These are phyloP conservation scores for Colletotrichum endophyticum DNA, from an alignment of 2,329 filamentous ascomycete genomes.

Conservation along the genomic window DNA sequence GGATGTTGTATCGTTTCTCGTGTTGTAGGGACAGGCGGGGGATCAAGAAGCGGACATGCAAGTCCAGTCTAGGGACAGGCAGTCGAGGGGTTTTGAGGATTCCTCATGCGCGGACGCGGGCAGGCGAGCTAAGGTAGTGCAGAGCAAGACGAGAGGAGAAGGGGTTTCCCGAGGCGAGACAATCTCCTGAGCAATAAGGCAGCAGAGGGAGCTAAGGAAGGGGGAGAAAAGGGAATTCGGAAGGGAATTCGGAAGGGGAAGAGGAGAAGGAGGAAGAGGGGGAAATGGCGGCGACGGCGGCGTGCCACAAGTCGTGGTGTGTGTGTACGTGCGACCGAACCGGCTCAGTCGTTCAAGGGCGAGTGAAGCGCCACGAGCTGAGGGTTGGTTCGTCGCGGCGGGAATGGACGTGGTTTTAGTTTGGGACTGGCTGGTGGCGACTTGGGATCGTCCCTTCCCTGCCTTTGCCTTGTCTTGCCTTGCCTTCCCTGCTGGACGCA, in stretches of 20 bases:
- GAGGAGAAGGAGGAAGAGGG: not conserved
- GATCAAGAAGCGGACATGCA: not conserved
- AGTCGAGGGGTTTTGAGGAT: conserved; percentile 17
- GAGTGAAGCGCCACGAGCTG: conserved; percentile 19
- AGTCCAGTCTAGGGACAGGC: conserved; percentile 14
- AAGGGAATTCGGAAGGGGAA: not conserved
- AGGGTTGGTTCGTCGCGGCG: conserved; percentile 6
- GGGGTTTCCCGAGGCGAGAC: not conserved
- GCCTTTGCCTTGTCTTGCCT: not conserved
- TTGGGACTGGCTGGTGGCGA: conserved; percentile 16
- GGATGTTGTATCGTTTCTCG: not conserved
- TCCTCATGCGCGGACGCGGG: conserved; percentile 6
- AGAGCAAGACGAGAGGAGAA: not conserved
- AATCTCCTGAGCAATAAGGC: not conserved
- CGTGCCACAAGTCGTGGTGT: conserved; percentile 10
- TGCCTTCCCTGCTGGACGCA: not conserved
- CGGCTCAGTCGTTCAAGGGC: conserved; percentile 11
- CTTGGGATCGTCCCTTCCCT: conserved; percentile 11
- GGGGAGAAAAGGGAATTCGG: not conserved
- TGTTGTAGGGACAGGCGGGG: not conserved
- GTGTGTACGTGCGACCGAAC: conserved; percentile 7
- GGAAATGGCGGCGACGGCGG: not conserved
- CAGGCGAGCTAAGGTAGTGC: not conserved
- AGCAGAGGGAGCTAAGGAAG: not conserved
- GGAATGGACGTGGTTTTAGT: conserved; percentile 18